A percentile compares a stretch with the other conserved stretches of the same genome.
phyloP scores from a whole-genome alignment of 192 early-diverging fungal species.

The Coemansia sp. region DNA sequence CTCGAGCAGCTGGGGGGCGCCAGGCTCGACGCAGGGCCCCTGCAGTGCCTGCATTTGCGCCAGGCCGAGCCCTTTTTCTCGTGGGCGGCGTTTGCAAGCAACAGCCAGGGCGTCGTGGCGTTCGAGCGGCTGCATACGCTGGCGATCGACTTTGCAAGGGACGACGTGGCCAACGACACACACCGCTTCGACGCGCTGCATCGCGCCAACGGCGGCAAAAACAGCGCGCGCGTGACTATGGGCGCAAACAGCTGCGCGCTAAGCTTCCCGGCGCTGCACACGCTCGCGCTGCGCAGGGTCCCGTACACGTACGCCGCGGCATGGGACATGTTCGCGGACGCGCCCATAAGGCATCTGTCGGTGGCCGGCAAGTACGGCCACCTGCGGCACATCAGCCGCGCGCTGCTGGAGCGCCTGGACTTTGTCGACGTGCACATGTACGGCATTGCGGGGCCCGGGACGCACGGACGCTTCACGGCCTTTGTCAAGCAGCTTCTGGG shows the following conservation, averaged over 20 bases:
- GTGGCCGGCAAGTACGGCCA: conserved; percentile 39
- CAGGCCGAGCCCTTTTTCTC: conserved; percentile 38
- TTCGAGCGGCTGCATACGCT: conserved; percentile 24
- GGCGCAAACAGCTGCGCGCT: conserved; percentile 24
- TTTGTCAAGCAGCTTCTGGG: conserved; percentile 24
- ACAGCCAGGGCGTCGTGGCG: too few relatives aligned
- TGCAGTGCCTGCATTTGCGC: conserved; percentile 21
- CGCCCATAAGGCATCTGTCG: conserved; percentile 24
- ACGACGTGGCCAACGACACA: conserved; percentile 35
- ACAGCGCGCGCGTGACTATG: conserved; percentile 30
- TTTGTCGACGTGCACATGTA: conserved; percentile 29
- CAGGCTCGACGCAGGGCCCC: conserved; percentile 1
- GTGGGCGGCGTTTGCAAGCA: conserved; percentile 13
- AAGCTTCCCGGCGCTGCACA: conserved; percentile 13
- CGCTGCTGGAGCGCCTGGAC: conserved; percentile 13
- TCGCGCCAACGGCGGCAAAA: neutral
- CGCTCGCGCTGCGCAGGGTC: conserved; percentile 19
- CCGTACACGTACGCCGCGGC: conserved; percentile 40
- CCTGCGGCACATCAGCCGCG: conserved; percentile 22
- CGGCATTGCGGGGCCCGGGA: conserved; percentile 6
- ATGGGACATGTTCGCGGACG: conserved; percentile 42
- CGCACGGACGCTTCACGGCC: conserved; percentile 17
- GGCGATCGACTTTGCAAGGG: conserved; percentile 34
- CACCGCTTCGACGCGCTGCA: conserved; percentile 20
- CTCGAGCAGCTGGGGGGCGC: conserved; percentile 8